Evolutionary conservation across 371 early-diverging fungal genomes (phyloP).

Genomic region (Lichtheimia hyalospora): DNA sequence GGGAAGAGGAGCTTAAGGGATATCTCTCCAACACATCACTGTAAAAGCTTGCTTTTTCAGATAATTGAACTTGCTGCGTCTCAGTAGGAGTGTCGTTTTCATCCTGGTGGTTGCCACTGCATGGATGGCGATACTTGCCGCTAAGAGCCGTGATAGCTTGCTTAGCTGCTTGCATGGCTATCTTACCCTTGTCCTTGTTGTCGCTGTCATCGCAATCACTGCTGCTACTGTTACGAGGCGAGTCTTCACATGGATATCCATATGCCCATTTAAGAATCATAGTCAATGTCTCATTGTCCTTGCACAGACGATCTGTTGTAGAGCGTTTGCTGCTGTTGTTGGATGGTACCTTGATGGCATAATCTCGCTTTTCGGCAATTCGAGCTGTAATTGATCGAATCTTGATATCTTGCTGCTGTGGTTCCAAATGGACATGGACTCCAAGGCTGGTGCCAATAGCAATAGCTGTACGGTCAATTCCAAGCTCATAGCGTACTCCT

Average conservation of each 20-base stretch:
- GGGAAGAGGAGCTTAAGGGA: not conserved
- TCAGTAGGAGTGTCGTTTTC: not conserved
- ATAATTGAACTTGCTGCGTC: not conserved
- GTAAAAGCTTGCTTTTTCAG: not conserved
- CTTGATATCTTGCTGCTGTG: constrained; percentile 14
- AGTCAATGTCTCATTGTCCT: constrained; percentile 9
- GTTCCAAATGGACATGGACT: constrained; percentile 32
- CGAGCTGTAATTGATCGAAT: constrained; percentile 22
- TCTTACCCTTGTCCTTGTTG: not conserved
- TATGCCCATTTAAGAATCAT: constrained; percentile 44
- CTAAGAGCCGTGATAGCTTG: not conserved
- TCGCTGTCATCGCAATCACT: constrained; percentile 3
- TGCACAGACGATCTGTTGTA: not conserved
- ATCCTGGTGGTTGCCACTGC: not conserved
- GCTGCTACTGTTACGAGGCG: constrained; percentile 1
- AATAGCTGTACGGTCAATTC: constrained; percentile 44
- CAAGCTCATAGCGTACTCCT: constrained; percentile 35
- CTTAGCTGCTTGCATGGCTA: too few relatives aligned
- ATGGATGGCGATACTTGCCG: not conserved
- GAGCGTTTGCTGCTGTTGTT: not conserved
- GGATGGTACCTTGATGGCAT: constrained; percentile 30
- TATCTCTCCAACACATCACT: not conserved
- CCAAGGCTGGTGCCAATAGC: constrained; percentile 42
- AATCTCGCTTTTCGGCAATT: constrained; percentile 24
- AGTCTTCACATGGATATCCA: constrained; percentile 13